Base-by-base conservation (phyloP, 75 land plant species). In the Sequoia sempervirens region DNA sequence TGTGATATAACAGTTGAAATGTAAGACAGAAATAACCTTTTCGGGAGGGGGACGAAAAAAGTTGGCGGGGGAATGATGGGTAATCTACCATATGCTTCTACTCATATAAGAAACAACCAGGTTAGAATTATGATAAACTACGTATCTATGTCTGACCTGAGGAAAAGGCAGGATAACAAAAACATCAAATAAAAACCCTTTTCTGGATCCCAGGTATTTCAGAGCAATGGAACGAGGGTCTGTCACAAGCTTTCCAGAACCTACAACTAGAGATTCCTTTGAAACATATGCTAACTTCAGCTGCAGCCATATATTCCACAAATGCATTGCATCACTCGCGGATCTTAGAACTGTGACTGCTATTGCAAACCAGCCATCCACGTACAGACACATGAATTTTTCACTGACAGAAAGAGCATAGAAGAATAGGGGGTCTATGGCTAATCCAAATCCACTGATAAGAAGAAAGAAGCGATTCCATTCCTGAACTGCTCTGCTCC, bases 391-490 rank as follows among this genome's bases (percentile, higher is more conserved):
- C 85, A 88, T 84, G 79, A 89, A 87, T 9, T 84, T 78, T 17
- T 85, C 88, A 84, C 91, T 91, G 38, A 95, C 86, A 37, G 91
- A 88, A 34, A 94, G 88, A 30, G 90, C 82, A 85, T 94, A 94
- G 92, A 94, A 89, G 89, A 97, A 97, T 82, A 97, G 89, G 0
- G 99, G 99, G 82, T 97, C 97, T 11, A 97, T 84, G 26, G 89
- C 88, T 11, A 92, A 85, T 9, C 94, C 92, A 18, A 90, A 75
- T 15, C 92, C 87, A 73, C 96, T 82, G 0, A 92, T 90, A 3
- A 94, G 87, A 37, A 97, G 95, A 84, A 95, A 95, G 6, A 88
- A 83, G 46, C 93, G 75, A 86, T 97, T 97, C 93, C 92, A 91
- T 80, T 90, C 90, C 45, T 90, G 89, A 23, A 95, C 83, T 86